These are phyloP conservation scores for Penicillium arizonense DNA, from an alignment of 495 filamentous ascomycete species.

Conservation along the genomic window DNA sequence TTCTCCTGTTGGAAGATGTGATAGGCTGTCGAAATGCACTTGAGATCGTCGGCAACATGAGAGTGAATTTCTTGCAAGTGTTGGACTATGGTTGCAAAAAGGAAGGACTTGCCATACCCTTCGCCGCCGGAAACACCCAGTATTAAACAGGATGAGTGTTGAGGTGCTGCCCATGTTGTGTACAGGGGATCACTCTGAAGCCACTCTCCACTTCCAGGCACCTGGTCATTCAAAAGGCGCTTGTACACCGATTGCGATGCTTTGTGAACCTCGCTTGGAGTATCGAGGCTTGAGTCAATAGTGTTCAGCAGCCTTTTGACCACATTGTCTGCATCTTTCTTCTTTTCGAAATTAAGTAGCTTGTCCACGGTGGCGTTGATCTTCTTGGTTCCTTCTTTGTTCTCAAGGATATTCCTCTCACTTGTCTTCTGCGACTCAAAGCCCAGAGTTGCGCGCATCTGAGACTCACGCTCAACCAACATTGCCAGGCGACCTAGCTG, in stretches of 20 bases:
- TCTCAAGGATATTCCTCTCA: slow-evolving; percentile 12
- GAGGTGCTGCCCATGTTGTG: neutral
- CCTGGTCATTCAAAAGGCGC: slow-evolving; percentile 5
- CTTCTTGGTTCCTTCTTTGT: slow-evolving; percentile 12
- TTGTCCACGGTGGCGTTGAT: slow-evolving; percentile 13
- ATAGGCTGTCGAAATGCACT: slow-evolving; percentile 11
- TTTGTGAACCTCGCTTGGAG: slow-evolving; percentile 11
- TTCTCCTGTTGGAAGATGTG: slow-evolving; percentile 11
- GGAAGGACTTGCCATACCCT: slow-evolving; percentile 21
- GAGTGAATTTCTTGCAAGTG: slow-evolving; percentile 4
- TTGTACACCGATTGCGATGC: neutral
- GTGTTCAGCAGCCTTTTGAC: slow-evolving; percentile 1
- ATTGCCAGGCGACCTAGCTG: slow-evolving; percentile 15
- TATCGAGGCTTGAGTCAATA: slow-evolving; percentile 14
- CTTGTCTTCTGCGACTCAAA: slow-evolving; percentile 20
- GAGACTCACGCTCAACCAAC: slow-evolving; percentile 21
- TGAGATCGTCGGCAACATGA: slow-evolving; percentile 5
- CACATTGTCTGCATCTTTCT: slow-evolving; percentile 13
- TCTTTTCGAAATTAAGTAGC: slow-evolving; percentile 10
- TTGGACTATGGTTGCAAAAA: slow-evolving; percentile 12
- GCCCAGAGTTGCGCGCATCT: slow-evolving; percentile 21
- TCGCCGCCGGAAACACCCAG: slow-evolving; percentile 15
- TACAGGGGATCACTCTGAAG: slow-evolving; percentile 9
- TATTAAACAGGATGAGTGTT: slow-evolving; percentile 1
- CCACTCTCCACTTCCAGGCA: slow-evolving; percentile 16